Evolutionary conservation across 306 rosid genomes (phyloP).

Genomic region (Astragalus glycyphyllos): DNA sequence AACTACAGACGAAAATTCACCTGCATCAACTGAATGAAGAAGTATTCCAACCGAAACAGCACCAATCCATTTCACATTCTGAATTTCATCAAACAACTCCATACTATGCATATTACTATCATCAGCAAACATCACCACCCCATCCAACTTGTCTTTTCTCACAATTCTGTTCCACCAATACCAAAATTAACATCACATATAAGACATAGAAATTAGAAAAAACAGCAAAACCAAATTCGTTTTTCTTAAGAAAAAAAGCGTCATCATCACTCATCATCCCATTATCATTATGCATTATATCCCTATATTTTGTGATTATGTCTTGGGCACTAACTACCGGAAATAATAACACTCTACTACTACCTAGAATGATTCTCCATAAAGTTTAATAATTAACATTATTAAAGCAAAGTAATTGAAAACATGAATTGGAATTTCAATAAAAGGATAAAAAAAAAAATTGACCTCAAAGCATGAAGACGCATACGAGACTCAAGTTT

Average conservation of each 20-base stretch:
- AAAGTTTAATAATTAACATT: slow-evolving; percentile 17
- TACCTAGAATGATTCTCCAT: background rate
- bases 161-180: slow-evolving; percentile 71
- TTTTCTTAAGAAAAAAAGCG: background rate
- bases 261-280: background rate
- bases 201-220: slow-evolving; percentile 14
- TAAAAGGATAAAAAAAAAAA: background rate
- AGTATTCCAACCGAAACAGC: slow-evolving; percentile 94
- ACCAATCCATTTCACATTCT: slow-evolving; percentile 86
- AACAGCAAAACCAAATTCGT: background rate
- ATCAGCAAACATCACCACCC: slow-evolving; percentile 90
- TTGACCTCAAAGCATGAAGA: slow-evolving; percentile 85
- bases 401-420: slow-evolving; percentile 24
- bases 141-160: slow-evolving; percentile 84
- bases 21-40: slow-evolving; percentile 59
- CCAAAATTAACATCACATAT: slow-evolving; percentile 44
- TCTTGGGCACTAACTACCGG: background rate
- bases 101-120: slow-evolving; percentile 98
- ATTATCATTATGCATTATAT: slow-evolving; percentile 6
- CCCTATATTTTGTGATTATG: slow-evolving; percentile 18
- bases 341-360: background rate
- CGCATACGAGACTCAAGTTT: slow-evolving; percentile 85
- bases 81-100: slow-evolving; percentile 94
- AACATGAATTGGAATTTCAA: slow-evolving; percentile 8
- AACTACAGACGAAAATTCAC: slow-evolving; percentile 42